Evolutionary conservation across 768 basidiomycete species (phyloP).

Genomic region (Rubroboletus satanas): DNA sequence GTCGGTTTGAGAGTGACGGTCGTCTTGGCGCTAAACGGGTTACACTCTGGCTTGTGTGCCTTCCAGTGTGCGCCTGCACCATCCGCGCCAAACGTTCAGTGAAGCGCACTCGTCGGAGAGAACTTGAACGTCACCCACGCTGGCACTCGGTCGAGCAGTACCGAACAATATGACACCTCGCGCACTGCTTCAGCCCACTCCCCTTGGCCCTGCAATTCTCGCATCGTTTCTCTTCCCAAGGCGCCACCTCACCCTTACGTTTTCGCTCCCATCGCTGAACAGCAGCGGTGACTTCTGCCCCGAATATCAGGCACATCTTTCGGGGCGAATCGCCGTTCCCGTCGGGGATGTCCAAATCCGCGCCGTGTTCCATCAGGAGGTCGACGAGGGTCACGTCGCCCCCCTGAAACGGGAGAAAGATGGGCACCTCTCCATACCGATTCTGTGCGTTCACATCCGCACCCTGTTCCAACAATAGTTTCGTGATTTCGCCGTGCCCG

Average conservation of each 20-base stretch:
- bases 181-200: conserved; percentile 40
- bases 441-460: conserved; percentile 49
- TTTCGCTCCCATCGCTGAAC: conserved; percentile 47
- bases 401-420: conserved; percentile 35
- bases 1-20: conserved; percentile 46
- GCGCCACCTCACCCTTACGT: conserved; percentile 41
- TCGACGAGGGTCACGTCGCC: conserved; percentile 36
- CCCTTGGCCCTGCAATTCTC: conserved; percentile 33
- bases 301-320: conserved; percentile 31
- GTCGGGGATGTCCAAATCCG: conserved; percentile 39
- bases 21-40: conserved; percentile 40
- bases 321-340: conserved; percentile 38
- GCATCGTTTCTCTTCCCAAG: conserved; percentile 43
- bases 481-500: conserved; percentile 31
- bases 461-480: conserved; percentile 41
- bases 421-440: conserved; percentile 44
- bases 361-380: conserved; percentile 47
- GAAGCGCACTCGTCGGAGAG: background rate
- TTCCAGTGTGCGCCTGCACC: conserved; percentile 44
- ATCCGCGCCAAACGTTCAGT: background rate
- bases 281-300: conserved; percentile 42
- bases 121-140: conserved; percentile 32
- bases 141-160: conserved; percentile 59
- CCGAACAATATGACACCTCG: conserved; percentile 40
- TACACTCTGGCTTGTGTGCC: conserved; percentile 45